Percentiles rank a stretch among this genome's conserved stretches.
Evolutionary conservation across 768 basidiomycete species (phyloP).

Genomic region (Phylloporus sp.): DNA sequence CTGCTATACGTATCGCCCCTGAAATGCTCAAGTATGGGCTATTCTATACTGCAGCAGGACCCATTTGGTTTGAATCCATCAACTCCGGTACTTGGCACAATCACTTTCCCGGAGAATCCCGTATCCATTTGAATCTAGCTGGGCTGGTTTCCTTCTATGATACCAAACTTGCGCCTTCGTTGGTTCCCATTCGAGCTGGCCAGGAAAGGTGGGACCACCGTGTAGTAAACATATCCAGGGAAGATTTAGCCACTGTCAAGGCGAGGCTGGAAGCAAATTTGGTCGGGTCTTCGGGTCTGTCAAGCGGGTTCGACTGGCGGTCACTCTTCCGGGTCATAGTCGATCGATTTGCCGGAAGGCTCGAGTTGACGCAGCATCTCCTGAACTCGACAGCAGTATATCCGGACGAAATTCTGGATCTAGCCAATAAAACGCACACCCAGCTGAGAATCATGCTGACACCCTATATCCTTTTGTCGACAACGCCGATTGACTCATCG

Average conservation of each 20-base stretch:
- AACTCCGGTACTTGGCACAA: not conserved
- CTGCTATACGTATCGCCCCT: too few relatives aligned
- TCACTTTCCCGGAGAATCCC: not conserved
- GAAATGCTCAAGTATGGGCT: not conserved
- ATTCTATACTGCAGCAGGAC: not conserved
- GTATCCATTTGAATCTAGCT: not conserved
- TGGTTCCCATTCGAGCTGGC: not conserved
- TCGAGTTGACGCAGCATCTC: not conserved
- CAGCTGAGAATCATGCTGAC: not conserved
- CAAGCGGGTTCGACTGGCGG: not conserved
- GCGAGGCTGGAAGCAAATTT: too few relatives aligned
- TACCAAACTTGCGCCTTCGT: not conserved
- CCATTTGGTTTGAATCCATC: not conserved
- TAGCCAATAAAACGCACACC: too few relatives aligned
- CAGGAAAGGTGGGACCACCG: not conserved
- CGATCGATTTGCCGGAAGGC: not conserved
- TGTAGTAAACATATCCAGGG: not conserved
- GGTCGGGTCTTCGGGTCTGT: too few relatives aligned
- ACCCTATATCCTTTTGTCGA: not conserved
- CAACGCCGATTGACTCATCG: not conserved
- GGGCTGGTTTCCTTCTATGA: not conserved
- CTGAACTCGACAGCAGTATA: not conserved
- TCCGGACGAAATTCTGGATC: not conserved
- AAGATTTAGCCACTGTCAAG: too few relatives aligned
- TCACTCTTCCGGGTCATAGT: not conserved